Evolutionary conservation across 2,329 filamentous ascomycete species (phyloP).

Genomic region (Tolypocladium ovalisporum): DNA sequence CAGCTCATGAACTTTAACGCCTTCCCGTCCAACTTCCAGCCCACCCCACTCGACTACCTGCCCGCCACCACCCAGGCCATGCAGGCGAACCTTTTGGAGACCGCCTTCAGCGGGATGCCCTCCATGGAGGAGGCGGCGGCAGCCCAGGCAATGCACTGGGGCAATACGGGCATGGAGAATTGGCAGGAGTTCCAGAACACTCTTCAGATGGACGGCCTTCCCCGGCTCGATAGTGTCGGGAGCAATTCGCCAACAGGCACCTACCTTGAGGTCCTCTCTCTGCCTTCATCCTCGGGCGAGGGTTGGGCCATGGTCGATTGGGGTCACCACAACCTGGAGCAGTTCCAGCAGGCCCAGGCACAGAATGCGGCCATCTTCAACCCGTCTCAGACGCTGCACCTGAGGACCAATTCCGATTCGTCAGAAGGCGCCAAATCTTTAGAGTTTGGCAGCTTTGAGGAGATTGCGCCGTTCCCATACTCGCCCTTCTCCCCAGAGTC

Average conservation of each 20-base stretch:
- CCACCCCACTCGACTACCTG: conserved; percentile 48
- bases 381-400: conserved; percentile 79
- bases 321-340: conserved; percentile 56
- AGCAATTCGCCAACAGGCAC: conserved; percentile 36
- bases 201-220: conserved; percentile 40
- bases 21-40: conserved; percentile 40
- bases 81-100: conserved; percentile 52
- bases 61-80: conserved; percentile 54
- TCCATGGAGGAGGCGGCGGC: conserved; percentile 42
- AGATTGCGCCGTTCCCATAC: conserved; percentile 58
- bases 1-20: conserved; percentile 44
- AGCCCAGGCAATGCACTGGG: conserved; percentile 49
- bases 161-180: conserved; percentile 51
- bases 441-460: conserved; percentile 71
- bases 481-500: conserved; percentile 77
- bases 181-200: conserved; percentile 69
- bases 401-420: conserved; percentile 78
- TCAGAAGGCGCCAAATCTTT: conserved; percentile 59
- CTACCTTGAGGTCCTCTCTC: conserved; percentile 76
- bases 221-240: conserved; percentile 28
- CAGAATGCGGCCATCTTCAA: conserved; percentile 72
- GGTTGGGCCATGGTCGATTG: conserved; percentile 78
- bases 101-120: conserved; percentile 48
- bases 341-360: conserved; percentile 38
- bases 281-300: conserved; percentile 72